Conservation (phyloP, 345 rosid genomes). For the Anacardium occidentale region DNA sequence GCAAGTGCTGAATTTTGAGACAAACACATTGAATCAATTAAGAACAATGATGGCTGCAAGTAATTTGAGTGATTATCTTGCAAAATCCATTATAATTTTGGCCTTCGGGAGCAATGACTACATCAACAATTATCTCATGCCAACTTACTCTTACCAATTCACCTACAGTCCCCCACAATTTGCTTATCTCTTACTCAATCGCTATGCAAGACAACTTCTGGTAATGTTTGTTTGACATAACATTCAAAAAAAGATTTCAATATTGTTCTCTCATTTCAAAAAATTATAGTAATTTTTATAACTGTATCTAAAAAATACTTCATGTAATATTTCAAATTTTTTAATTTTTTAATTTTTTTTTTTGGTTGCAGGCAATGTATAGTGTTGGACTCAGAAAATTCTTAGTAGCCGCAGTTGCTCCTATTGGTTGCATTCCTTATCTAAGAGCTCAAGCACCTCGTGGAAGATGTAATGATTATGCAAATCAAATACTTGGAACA, state of each 20-base stretch:
- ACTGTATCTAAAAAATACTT: no score
- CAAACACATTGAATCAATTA: slow-evolving; percentile 49
- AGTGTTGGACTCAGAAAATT: slow-evolving; percentile 70
- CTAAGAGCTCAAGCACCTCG: slow-evolving; percentile 57
- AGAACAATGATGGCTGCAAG: slow-evolving; percentile 45
- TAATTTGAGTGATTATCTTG: slow-evolving; percentile 44
- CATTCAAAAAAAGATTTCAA: no score
- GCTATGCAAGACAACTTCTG: slow-evolving; percentile 58
- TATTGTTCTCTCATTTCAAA: no score
- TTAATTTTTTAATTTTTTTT: no score
- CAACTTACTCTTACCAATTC: slow-evolving; percentile 56
- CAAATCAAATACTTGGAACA: slow-evolving; percentile 62
- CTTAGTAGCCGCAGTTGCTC: slow-evolving; percentile 60
- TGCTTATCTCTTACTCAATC: slow-evolving; percentile 61
- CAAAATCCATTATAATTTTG: slow-evolving; percentile 51
- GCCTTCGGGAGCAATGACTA: slow-evolving; percentile 92
- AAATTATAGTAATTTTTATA: no score
- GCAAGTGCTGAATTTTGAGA: slow-evolving; percentile 67
- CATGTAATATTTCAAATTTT: no score
- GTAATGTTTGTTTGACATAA: slow-evolving; percentile 24
- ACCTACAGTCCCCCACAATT: slow-evolving; percentile 54
- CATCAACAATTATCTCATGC: slow-evolving; percentile 89
- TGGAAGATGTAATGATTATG: slow-evolving; percentile 62
- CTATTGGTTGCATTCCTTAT: slow-evolving; percentile 87
- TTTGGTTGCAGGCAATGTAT: slow-evolving; percentile 55